phyloP scores from a whole-genome alignment of 192 early-diverging fungal genomes.

The Coemansia sp. region DNA sequence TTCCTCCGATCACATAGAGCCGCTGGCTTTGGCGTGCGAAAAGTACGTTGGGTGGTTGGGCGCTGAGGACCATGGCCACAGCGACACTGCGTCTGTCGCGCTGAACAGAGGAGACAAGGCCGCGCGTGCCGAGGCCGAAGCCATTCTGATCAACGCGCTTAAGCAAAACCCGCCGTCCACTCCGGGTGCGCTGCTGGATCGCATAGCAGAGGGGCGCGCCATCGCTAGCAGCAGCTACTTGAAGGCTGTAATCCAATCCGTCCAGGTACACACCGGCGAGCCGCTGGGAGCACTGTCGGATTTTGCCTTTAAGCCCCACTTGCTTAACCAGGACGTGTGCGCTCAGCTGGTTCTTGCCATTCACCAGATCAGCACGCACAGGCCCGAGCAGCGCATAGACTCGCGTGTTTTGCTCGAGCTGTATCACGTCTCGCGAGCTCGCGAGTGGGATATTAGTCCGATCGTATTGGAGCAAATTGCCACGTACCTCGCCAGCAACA shows the following conservation, averaged over 20 bases:
- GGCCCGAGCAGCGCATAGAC: slow-evolving; percentile 1
- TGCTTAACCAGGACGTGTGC: slow-evolving; percentile 25
- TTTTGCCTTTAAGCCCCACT: slow-evolving; percentile 16
- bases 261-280: background rate
- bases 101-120: background rate
- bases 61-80: background rate
- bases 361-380: slow-evolving; percentile 5
- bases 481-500: slow-evolving; percentile 26
- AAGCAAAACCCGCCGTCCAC: slow-evolving; percentile 10
- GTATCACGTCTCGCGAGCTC: slow-evolving; percentile 8
- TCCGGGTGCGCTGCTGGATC: slow-evolving; percentile 20
- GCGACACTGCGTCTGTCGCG: background rate
- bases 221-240: slow-evolving; percentile 22
- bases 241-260: slow-evolving; percentile 18
- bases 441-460: slow-evolving; percentile 23
- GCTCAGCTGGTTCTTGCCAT: slow-evolving; percentile 34
- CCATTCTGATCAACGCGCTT: slow-evolving; percentile 21
- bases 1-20: background rate
- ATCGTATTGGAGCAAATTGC: slow-evolving; percentile 12
- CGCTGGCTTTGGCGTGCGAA: background rate
- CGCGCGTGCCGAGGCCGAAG: background rate
- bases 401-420: slow-evolving; percentile 12
- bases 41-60: background rate
- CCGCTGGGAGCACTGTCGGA: background rate
- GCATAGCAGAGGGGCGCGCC: slow-evolving; percentile 31